Base-by-base conservation (phyloP, 1,284 basidiomycete species). In the Peniophora sp. region DNA sequence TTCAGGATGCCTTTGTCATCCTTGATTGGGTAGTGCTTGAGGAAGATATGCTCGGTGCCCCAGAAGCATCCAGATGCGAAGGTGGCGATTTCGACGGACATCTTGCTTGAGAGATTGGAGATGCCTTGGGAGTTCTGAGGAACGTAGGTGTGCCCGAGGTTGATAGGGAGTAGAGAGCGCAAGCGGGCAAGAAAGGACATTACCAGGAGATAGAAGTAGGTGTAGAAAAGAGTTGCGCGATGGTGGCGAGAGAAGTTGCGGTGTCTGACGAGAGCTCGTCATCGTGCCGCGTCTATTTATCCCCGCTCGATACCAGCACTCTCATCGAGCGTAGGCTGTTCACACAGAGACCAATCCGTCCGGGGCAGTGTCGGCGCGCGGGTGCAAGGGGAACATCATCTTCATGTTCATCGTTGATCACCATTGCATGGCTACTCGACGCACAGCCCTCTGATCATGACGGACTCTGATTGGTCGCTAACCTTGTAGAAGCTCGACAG, bases 31-130 rank as follows among this genome's bases (percentile, higher is more conserved):
- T 80, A 92, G 63, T 92, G 78, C 69, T 90, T 88, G 52, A 90
- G 66, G 67, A 92, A 92, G 61, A 92, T 87, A 63, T 93, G 89
- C 57, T 92, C 89, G 23, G 86, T 85, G 34, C 90, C 90, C 90
- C 90, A 92, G 61, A 72, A 69, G 63, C 79, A 81, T 23, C 79
- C 90, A 2, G 81, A 77, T 3, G 89, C 89, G 60, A 93, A 93
- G 0, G 81, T 89, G 2, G 88, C 87, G 46, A 81, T 69, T 61
- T 88, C 80, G n/a, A 54, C 44, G 45, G 54, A 48, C 52, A 53
- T 53, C 6, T 2, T 2, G 38, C 46, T 2, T 2, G 36, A 22
- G 49, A 36, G 17, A 22, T 45, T 46, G 44, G 52, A 53, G 24
- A 53, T 48, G 12, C 47, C 49, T 38, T 46, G 41, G n/a, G 48